A percentile compares a stretch with the other conserved stretches of the same genome.
Evolutionary conservation across 495 filamentous ascomycete genomes (phyloP).

Genomic region (Penicillium arizonense): DNA sequence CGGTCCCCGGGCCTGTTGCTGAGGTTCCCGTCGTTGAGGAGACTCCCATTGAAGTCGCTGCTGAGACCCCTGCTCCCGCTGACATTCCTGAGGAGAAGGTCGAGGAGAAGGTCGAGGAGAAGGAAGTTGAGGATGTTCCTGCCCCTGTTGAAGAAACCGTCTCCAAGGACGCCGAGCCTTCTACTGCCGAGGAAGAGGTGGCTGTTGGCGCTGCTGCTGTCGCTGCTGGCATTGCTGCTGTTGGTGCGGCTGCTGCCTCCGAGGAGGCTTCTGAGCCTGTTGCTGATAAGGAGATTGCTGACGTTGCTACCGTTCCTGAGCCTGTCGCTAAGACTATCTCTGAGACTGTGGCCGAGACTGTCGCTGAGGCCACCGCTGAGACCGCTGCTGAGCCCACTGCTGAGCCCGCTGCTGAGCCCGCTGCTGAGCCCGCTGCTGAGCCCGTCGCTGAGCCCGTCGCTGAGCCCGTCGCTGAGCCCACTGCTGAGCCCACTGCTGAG

Average conservation of each 20-base stretch:
- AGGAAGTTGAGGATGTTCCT: background rate
- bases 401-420: background rate
- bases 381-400: background rate
- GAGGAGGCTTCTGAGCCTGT: background rate
- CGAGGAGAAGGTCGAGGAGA: background rate
- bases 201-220: background rate
- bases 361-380: background rate
- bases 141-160: background rate
- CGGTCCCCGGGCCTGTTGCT: constrained; percentile 1
- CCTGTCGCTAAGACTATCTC: background rate
- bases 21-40: background rate
- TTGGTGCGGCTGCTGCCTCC: background rate
- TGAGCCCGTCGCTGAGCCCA: background rate
- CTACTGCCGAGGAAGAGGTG: background rate
- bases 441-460: background rate
- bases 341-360: background rate
- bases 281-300: background rate
- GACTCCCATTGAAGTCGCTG: constrained; percentile 7
- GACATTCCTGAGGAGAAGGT: background rate
- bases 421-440: background rate
- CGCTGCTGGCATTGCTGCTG: background rate
- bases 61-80: background rate
- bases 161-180: constrained; percentile 4
- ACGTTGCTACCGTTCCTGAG: background rate
- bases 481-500: constrained; percentile 1